A percentile compares a stretch with the other conserved stretches of the same genome.
phyloP scores from a whole-genome alignment of 2,329 filamentous ascomycete species.

The Aureobasidium sp. region DNA sequence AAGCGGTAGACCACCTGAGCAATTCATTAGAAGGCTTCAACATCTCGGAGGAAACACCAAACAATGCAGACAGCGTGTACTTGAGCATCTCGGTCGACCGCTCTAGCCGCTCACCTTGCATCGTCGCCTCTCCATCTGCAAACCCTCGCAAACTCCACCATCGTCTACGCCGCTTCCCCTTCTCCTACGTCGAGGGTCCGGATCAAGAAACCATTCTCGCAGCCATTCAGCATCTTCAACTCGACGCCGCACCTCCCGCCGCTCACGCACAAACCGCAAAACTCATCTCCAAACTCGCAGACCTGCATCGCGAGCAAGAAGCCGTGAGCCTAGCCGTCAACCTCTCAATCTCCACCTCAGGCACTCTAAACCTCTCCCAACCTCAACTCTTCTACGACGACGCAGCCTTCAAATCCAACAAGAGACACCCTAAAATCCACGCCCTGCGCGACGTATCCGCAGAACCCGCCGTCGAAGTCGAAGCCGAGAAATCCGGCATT shows the following conservation, averaged over 20 bases:
- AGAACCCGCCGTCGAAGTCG: slow-evolving; percentile 49
- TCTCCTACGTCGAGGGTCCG: slow-evolving; percentile 46
- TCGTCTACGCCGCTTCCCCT: slow-evolving; percentile 49
- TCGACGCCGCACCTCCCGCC: slow-evolving; percentile 37
- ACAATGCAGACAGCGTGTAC: slow-evolving; percentile 24
- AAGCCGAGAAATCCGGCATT: slow-evolving; percentile 62
- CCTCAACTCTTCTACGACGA: slow-evolving; percentile 61
- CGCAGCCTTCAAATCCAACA: slow-evolving; percentile 54
- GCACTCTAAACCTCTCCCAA: slow-evolving; percentile 41
- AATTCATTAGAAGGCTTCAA: slow-evolving; percentile 28
- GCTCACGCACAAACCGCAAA: slow-evolving; percentile 37
- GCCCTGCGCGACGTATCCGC: slow-evolving; percentile 42
- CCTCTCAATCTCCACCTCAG: slow-evolving; percentile 31
- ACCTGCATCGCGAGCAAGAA: slow-evolving; percentile 56
- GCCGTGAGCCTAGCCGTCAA: slow-evolving; percentile 51
- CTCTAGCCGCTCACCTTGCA: slow-evolving; percentile 50
- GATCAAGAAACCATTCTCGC: slow-evolving; percentile 30
- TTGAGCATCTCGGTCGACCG: slow-evolving; percentile 60
- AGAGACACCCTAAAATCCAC: slow-evolving; percentile 55
- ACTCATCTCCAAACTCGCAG: slow-evolving; percentile 47
- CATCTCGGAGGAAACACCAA: slow-evolving; percentile 29
- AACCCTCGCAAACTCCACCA: slow-evolving; percentile 34
- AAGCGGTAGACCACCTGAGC: slow-evolving; percentile 47
- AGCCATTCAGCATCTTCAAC: slow-evolving; percentile 44
- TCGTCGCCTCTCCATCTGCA: slow-evolving; percentile 50